Evolutionary conservation across 129 eudicot genomes (phyloP), one percentile per base, ranked within the genome.

Genomic region (Chrysanthemum seticuspe): DNA sequence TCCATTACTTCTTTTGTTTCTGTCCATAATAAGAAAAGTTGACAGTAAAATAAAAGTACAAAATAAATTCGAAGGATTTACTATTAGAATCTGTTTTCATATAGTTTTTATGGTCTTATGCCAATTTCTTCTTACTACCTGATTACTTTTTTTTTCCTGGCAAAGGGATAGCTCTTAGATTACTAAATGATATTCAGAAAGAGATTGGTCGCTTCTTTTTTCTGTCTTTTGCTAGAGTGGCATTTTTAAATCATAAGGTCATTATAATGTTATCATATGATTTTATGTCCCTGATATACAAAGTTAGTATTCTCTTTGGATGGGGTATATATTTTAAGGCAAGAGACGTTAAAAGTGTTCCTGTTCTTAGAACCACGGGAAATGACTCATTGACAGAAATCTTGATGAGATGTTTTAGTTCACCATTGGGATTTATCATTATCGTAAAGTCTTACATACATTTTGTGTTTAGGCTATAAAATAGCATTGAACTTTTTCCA

Each of bases 251-350:
- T 71, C 40, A 34, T 31, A 10, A 45, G 13, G 44, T 55, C 19
- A 36, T 34, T 57, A 56, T 40, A 71, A 56, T 8, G 8, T 45
- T 74, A 64, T 18, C 52, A 2, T 63, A 27, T 74, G n/a, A 4
- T 1, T 6, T 16, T 58, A 36, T 53, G 9, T 1, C 10, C 18
- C 12, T 62, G 44, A 18, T 27, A 49, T 25, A 49, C 10, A 47
- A 44, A 44, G 10, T 34, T 31, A 13, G 2, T 29, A 23, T 54
- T 21, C 12, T 71, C 54, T 3, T 36, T 34, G 16, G 27, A 52
- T 56, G 53, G 75, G 40, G 40, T 16, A 57, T 56, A 34, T 16
- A 16, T 44, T 16, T 36, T 16, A n/a, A 60, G 69, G 68, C 6
- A 47, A 60, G 65, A 45, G 11, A 34, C 13, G 4, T 25, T 7